A percentile compares a stretch with the other conserved stretches of the same genome.
Evolutionary conservation across 78 protist species (phyloP).

Genomic region (Speleostelium caveatum): DNA sequence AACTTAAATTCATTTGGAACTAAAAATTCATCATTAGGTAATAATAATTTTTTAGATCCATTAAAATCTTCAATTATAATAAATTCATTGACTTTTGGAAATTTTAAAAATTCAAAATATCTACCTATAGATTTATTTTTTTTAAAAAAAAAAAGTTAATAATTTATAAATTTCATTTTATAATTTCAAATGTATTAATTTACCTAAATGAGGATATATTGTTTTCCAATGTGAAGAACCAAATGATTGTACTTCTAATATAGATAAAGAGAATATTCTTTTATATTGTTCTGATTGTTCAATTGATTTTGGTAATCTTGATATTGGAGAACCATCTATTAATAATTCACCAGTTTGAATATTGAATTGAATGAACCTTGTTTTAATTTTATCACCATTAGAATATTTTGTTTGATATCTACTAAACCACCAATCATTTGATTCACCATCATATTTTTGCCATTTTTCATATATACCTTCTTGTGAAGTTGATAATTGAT

Average conservation of each 20-base stretch:
- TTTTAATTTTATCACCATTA: not conserved
- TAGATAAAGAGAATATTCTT: not conserved
- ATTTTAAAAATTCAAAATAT: not conserved
- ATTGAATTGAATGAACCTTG: constrained; percentile 1
- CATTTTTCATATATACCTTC: not conserved
- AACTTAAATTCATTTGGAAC: not conserved
- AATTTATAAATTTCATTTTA: too few species aligned
- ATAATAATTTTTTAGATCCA: too few species aligned
- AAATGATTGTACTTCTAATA: not conserved
- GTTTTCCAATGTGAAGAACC: not conserved
- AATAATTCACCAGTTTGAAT: not conserved
- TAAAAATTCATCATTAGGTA: not conserved
- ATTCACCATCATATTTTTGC: not conserved
- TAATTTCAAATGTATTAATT: too few species aligned
- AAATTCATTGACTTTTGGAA: too few species aligned
- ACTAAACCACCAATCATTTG: not conserved
- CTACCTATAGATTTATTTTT: too few species aligned
- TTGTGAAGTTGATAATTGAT: not conserved
- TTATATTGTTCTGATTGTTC: not conserved
- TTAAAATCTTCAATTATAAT: constrained; percentile 6
- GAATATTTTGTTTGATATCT: too few species aligned
- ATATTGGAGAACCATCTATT: not conserved
- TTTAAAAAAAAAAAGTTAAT: too few species aligned
- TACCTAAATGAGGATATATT: not conserved
- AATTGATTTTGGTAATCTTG: not conserved